Conservation (phyloP, 768 basidiomycete species). For the Gymnopilus dilepis region DNA sequence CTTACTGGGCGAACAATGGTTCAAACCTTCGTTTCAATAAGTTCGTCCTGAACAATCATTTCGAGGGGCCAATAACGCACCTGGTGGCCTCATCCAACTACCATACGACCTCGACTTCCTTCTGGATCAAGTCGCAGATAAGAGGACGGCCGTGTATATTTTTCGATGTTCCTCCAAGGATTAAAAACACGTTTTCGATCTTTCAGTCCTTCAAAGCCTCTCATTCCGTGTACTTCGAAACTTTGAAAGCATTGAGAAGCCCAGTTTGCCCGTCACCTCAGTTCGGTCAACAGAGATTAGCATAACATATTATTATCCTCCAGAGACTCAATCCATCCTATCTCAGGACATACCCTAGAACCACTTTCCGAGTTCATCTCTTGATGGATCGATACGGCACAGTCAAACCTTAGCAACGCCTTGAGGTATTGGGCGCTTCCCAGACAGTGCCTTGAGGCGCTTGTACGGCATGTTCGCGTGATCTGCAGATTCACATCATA, state of each 20-base stretch:
- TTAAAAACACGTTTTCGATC: slow-evolving; percentile 3
- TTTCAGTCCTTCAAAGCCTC: neutral
- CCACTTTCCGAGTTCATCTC: neutral
- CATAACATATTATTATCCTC: no score
- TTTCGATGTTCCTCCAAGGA: neutral
- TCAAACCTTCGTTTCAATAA: no score
- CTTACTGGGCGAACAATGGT: neutral
- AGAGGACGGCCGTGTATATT: no score
- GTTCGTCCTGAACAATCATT: no score
- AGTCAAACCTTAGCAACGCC: slow-evolving; percentile 5
- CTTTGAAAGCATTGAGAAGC: neutral
- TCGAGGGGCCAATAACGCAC: no score
- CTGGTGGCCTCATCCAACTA: no score
- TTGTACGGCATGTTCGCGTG: neutral
- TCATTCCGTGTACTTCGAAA: neutral
- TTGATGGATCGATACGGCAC: slow-evolving; percentile 5
- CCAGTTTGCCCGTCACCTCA: neutral
- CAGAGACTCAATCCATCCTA: no score
- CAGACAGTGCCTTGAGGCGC: slow-evolving; percentile 11
- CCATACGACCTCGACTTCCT: no score
- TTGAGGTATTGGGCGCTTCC: slow-evolving; percentile 17
- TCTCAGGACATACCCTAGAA: neutral
- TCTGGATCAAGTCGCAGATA: no score
- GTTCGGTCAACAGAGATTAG: neutral
- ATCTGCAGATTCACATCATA: neutral